phyloP scores from a whole-genome alignment of 805 yeast species.

The Metschnikowia borealis region DNA sequence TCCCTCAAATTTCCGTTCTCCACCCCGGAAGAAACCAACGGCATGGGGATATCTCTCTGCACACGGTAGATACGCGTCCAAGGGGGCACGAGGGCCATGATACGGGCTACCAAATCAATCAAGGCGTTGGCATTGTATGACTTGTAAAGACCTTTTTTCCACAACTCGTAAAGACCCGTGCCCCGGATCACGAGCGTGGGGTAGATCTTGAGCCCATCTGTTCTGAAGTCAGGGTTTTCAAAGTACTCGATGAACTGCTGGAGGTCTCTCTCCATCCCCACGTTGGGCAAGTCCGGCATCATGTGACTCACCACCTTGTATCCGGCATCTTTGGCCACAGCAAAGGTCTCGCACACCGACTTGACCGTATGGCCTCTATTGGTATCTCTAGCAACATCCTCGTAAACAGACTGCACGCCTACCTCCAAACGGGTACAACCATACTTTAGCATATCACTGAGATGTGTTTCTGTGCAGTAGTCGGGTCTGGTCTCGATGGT shows the following conservation, averaged over 20 bases:
- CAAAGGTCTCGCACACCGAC: conserved; percentile 93
- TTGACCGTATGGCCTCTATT: conserved; percentile 97
- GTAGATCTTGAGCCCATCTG: conserved; percentile 92
- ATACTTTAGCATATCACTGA: conserved; percentile 91
- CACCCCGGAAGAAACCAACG: conserved; percentile 94
- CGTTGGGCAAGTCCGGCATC: conserved; percentile 99
- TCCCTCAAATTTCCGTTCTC: conserved; percentile 97
- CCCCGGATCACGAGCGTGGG: conserved; percentile 97
- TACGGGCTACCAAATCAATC: conserved; percentile 92
- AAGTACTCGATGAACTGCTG: conserved; percentile 96
- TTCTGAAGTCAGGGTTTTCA: conserved; percentile 93
- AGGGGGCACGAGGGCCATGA: conserved; percentile 94
- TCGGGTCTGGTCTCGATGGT: conserved; percentile 98
- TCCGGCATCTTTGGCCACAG: conserved; percentile 96
- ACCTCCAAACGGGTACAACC: conserved; percentile 97
- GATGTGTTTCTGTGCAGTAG: conserved; percentile 92
- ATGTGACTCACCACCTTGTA: conserved; percentile 96
- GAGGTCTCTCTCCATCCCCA: conserved; percentile 96
- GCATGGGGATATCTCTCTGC: conserved; percentile 99
- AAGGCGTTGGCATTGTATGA: conserved; percentile 93
- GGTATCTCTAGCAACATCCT: conserved; percentile 97
- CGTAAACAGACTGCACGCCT: conserved; percentile 96
- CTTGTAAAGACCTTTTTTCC: conserved; percentile 94
- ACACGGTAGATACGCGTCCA: conserved; percentile 99
- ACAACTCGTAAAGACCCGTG: conserved; percentile 91